A percentile compares a stretch with the other conserved stretches of the same genome.
These are phyloP conservation scores for Phlyctochytrium bullatum DNA, from an alignment of 192 early-diverging fungal species.

Conservation along the genomic window DNA sequence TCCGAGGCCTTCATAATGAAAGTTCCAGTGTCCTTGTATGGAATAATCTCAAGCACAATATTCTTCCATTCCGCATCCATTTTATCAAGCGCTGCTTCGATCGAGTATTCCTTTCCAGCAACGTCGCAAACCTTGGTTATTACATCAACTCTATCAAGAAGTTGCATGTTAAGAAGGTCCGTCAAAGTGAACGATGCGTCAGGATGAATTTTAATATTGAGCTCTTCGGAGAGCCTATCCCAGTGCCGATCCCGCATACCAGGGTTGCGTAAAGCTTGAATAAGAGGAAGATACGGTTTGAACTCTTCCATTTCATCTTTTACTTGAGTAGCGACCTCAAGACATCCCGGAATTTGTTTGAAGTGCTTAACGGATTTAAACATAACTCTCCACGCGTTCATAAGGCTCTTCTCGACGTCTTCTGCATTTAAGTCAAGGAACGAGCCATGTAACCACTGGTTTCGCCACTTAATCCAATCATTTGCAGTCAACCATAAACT, in stretches of 20 bases:
- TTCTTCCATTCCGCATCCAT: constrained; percentile 60
- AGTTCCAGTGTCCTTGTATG: constrained; percentile 63
- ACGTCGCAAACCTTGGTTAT: constrained; percentile 61
- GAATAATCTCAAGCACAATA: constrained; percentile 51
- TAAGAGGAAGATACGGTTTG: constrained; percentile 57
- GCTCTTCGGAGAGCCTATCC: constrained; percentile 52
- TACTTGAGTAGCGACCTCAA: constrained; percentile 50
- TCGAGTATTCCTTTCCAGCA: constrained; percentile 63
- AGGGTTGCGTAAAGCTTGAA: constrained; percentile 59
- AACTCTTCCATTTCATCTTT: constrained; percentile 65
- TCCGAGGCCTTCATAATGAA: constrained; percentile 60
- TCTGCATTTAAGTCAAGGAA: constrained; percentile 58
- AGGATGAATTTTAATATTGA: constrained; percentile 48
- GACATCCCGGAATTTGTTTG: constrained; percentile 48
- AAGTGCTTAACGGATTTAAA: constrained; percentile 60
- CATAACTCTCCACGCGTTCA: constrained; percentile 52
- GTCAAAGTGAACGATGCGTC: constrained; percentile 48
- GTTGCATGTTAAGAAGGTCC: constrained; percentile 53
- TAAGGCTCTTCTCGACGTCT: constrained; percentile 57
- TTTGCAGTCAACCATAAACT: constrained; percentile 52
- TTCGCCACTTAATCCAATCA: constrained; percentile 60
- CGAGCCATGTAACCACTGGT: constrained; percentile 51
- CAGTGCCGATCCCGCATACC: constrained; percentile 63
- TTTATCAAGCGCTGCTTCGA: constrained; percentile 58
- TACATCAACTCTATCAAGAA: constrained; percentile 49